Percentiles rank a stretch among this genome's conserved stretches.
These are phyloP conservation scores for Datisca glomerata DNA, from an alignment of 306 rosid genomes.

Conservation along the genomic window DNA sequence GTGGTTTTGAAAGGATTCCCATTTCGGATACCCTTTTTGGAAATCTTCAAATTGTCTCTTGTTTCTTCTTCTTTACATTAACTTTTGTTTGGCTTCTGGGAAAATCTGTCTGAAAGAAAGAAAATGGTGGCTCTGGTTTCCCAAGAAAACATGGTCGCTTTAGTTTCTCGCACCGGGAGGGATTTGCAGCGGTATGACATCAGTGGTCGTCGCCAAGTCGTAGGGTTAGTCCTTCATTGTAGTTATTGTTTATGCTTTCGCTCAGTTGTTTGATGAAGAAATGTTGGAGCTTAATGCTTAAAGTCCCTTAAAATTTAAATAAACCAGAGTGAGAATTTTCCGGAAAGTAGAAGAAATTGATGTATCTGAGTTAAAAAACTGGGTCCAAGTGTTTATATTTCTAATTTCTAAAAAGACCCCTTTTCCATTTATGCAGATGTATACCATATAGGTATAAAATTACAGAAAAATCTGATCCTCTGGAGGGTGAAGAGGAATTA, in stretches of 20 bases:
- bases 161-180: conserved; percentile 91
- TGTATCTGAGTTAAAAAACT: no score
- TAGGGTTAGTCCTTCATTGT: conserved; percentile 51
- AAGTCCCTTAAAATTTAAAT: no score
- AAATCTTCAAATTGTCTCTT: conserved; percentile 5
- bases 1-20: no score
- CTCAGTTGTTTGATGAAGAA: no score
- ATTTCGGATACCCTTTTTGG: no score
- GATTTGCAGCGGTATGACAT: conserved; percentile 68
- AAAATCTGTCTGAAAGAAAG: background rate
- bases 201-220: conserved; percentile 90
- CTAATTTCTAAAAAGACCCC: no score
- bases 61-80: background rate
- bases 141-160: conserved; percentile 47
- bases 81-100: conserved; percentile 1
- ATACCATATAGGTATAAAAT: conserved; percentile 70
- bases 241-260: background rate
- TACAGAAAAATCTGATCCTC: conserved; percentile 16
- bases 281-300: no score
- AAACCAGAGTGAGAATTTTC: no score
- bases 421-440: conserved; percentile 44
- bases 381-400: no score
- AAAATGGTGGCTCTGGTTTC: conserved; percentile 60
- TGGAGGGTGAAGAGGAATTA: conserved; percentile 31
- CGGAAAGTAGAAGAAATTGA: no score